Evolutionary conservation across 2,329 filamentous ascomycete species (phyloP).

Genomic region (Trichoderma oligosporum): DNA sequence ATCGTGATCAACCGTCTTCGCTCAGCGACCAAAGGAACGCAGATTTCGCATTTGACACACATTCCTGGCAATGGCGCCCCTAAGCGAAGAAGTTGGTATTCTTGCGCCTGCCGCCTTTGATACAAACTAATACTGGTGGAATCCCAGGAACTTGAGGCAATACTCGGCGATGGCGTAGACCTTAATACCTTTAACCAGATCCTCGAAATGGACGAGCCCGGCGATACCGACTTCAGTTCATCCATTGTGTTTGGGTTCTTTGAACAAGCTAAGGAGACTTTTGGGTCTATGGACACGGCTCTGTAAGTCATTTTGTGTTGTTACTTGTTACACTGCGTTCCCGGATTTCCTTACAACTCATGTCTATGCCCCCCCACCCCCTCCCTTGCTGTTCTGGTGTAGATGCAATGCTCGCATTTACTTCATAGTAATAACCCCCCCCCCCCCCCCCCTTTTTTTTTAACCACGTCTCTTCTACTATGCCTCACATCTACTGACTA

Average conservation of each 20-base stretch:
- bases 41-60: conserved; percentile 3
- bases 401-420: neutral
- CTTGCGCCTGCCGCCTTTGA: neutral
- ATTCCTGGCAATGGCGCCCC: conserved; percentile 29
- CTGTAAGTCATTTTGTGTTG: conserved; percentile 60
- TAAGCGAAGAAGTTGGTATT: conserved; percentile 34
- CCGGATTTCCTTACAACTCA: neutral
- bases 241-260: conserved; percentile 92
- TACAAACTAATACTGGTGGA: conserved; percentile 40
- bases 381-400: neutral
- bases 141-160: conserved; percentile 46
- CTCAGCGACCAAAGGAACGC: neutral
- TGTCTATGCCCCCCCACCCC: neutral
- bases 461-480: neutral
- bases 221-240: conserved; percentile 80
- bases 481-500: conserved; percentile 12
- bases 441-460: neutral
- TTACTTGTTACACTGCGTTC: neutral
- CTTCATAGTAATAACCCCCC: neutral
- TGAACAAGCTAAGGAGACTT: conserved; percentile 82
- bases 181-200: conserved; percentile 84
- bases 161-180: conserved; percentile 76
- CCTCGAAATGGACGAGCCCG: conserved; percentile 94
- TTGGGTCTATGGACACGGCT: conserved; percentile 74
- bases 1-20: conserved; percentile 6